Evolutionary conservation across 2,329 filamentous ascomycete species (phyloP), one percentile per base, ranked within the genome.

Genomic region (Fusarium pseudonygamai): DNA sequence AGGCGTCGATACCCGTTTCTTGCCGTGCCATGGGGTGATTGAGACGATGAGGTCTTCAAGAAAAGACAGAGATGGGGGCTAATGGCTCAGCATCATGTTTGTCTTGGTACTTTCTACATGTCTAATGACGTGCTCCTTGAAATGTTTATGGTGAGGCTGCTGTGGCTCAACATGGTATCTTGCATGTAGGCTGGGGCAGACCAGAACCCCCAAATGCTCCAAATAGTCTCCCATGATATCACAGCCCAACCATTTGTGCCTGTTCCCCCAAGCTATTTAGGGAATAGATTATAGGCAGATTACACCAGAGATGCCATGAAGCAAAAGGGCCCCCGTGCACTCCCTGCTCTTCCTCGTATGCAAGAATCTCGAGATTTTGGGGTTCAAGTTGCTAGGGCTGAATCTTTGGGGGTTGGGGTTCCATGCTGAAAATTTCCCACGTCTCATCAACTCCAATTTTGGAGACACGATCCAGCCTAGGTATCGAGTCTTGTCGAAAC

Each of bases 391-490:
- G 40, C 45, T 66, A 68, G 43, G 71, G 67, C 55, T 68, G 71
- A 66, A 53, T 63, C 30, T 42, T 77, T 76, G 73, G 75, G 75
- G 75, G 73, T 75, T 77, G 75, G 75, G 74, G 74, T 70, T 65
- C 20, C 37, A 56, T 24, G 20, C 36, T 63, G 14, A 39, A 32
- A 43, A 64, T 40, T 49, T 34, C 24, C 24, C 43, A 64, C 65
- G 64, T 71, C 64, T 71, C 60, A 64, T 73, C 60, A 62, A 64
- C 66, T 67, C 57, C 37, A 73, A 43, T 26, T 14, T 14, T 53
- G 59, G 52, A 55, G 61, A 60, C 32, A 60, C 20, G 45, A 52
- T 40, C 57, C 16, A 30, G 43, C 28, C 36, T 10, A n/a, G n/a
- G n/a, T n/a, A 53, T 22, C 28, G 7, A 30, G n/a, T 24, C 45